Base-by-base conservation (phyloP, 306 rosid species). In the Dryas drummondii region DNA sequence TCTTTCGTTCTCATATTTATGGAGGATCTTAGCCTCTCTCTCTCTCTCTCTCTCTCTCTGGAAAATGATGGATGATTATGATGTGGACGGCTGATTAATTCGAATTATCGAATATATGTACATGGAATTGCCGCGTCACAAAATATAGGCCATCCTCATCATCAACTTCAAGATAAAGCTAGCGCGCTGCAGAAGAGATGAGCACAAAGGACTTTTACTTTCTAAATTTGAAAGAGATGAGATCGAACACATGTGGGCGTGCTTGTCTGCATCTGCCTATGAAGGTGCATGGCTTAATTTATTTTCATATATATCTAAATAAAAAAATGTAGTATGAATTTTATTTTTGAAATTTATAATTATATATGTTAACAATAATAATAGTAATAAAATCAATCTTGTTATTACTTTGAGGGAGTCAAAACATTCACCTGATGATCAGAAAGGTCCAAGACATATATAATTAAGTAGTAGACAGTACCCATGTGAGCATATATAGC, bases 31-130 rank as follows among this genome's bases (percentile, higher is more conserved):
- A 16, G 68, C 41, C 63, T 37, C 11, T 32, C 37, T 32, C 37
- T 32, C 37, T 32, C 37, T 32, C 37, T 32, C 37, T 32, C 37
- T 32, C 37, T 32, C 37, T 32, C 37, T 32, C 2, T 1, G 37
- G 37, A 32, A 32, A 32, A 32, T 32, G 37, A 26, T 26, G 61
- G 16, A 73, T 49, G 60, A 74, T 48, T 47, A 14, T 14, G 61
- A 62, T 32, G 47, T 74, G 60, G 70, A 62, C 52, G 49, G 61
- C 15, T 49, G 58, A 49, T 22, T 61, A 1, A 44, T 63, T 27
- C 42, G 32, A n/a, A n/a, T n/a, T n/a, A n/a, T n/a, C n/a, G n/a
- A 26, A 50, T 62, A 70, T 61, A 62, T 74, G 70, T 17, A 37
- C 5, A 37, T 61, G n/a, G 15, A 40, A 8, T 15, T 46, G 47